Conservation (phyloP, 75 land plant species). For the Ceratopteris richardii region DNA sequence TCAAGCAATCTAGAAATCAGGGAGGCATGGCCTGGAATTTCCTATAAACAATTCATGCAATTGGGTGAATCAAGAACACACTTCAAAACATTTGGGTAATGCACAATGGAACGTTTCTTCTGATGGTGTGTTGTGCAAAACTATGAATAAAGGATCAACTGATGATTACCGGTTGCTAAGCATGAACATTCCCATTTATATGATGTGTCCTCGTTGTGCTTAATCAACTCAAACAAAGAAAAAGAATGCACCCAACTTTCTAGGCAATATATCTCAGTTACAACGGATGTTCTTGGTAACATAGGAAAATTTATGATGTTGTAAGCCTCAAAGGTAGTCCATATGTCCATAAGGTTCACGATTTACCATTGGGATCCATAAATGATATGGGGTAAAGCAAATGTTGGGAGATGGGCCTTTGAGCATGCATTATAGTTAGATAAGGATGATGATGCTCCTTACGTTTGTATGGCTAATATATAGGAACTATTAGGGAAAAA, state of each 20-base stretch:
- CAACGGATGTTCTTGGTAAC: constrained; percentile 97
- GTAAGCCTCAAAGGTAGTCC: too few relatives aligned
- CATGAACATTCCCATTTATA: constrained; percentile 71
- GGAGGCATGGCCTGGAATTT: constrained; percentile 24
- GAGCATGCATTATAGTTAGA: too few relatives aligned
- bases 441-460: too few relatives aligned
- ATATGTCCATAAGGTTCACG: too few relatives aligned
- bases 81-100: too few relatives aligned
- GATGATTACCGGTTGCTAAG: constrained; percentile 57
- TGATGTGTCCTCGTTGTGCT: constrained; percentile 86
- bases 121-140: constrained; percentile 15
- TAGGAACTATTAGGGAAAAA: too few relatives aligned
- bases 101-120: constrained; percentile 5
- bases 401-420: too few relatives aligned
- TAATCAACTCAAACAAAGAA: constrained; percentile 33
- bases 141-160: constrained; percentile 43
- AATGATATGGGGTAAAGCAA: too few relatives aligned
- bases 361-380: too few relatives aligned
- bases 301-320: too few relatives aligned
- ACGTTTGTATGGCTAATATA: too few relatives aligned
- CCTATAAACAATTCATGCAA: constrained; percentile 4
- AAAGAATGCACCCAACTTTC: constrained; percentile 43
- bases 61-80: neutral
- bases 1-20: constrained; percentile 72
- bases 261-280: constrained; percentile 76